Evolutionary conservation across 192 early-diverging fungal species (phyloP).

Genomic region (Umbelopsis ramanniana): DNA sequence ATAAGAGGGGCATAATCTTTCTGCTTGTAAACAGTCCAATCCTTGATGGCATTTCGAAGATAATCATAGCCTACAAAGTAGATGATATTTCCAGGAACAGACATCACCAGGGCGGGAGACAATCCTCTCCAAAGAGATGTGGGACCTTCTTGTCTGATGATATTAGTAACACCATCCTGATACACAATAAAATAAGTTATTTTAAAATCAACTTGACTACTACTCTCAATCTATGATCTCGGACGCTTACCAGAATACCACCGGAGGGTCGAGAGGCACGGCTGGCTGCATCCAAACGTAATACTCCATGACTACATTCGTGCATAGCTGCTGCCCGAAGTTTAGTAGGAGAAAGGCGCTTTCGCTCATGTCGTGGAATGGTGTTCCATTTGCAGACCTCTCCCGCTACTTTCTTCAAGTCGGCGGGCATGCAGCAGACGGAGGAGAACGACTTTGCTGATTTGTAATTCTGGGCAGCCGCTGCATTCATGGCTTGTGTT

Average conservation of each 20-base stretch:
- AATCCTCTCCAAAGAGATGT: slow-evolving; percentile 85
- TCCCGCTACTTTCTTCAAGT: slow-evolving; percentile 5
- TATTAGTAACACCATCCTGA: slow-evolving; percentile 78
- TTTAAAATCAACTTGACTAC: too few relatives aligned
- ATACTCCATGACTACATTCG: slow-evolving; percentile 8
- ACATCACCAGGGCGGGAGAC: slow-evolving; percentile 86
- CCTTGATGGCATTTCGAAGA: slow-evolving; percentile 59
- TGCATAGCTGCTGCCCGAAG: slow-evolving; percentile 9
- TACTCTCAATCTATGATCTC: not conserved
- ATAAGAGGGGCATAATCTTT: slow-evolving; percentile 37
- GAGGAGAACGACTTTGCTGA: not conserved
- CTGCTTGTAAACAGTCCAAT: not conserved
- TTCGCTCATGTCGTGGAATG: slow-evolving; percentile 11
- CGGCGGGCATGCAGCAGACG: not conserved
- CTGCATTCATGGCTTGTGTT: slow-evolving; percentile 47
- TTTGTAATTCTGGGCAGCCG: not conserved
- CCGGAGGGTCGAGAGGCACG: slow-evolving; percentile 1
- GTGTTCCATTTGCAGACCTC: slow-evolving; percentile 18
- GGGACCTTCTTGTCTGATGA: slow-evolving; percentile 79
- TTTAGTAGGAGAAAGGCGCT: not conserved
- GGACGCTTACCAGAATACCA: not conserved
- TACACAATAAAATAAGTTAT: too few relatives aligned
- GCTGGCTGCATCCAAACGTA: not conserved
- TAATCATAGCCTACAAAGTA: slow-evolving; percentile 98
- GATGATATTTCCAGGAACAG: slow-evolving; percentile 88